Base-by-base conservation (phyloP, 257 asterid genomes). In the Penstemon eatonii region DNA sequence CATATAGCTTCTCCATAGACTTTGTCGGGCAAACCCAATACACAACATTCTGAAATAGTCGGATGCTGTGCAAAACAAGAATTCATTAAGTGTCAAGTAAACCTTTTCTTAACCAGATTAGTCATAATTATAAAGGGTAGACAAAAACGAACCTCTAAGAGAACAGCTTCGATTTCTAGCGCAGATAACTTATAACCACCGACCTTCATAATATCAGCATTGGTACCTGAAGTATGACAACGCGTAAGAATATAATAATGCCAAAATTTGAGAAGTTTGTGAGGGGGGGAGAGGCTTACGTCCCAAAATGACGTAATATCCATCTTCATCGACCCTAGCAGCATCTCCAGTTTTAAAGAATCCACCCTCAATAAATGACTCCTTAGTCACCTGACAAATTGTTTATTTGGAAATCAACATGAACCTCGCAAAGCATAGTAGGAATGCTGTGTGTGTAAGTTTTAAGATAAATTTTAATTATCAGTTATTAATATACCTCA, bases 321-420 rank as follows among this genome's bases (percentile, higher is more conserved):
- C 99, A 71, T 93, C 99, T 79, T 90, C 96, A 56, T 88, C 86
- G 19, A 90, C 72, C 73, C 87, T 84, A 74, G 76, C 96, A 80
- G 97, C 89, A 77, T 93, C 99, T 75, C 99, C 99, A 46, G 99
- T 93, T 84, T 82, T 93, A 82, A 90, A 93, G 90, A 81, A 93
- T 33, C 97, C 99, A 68, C 80, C 96, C 10, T 80, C 86, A 37
- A 81, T 82, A 67, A 93, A 93, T 53, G 97, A 88, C 71, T 87
- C 92, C 79, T 82, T 86, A 55, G 96, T 90, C 59, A 90, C 94
- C 98, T 93, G 78, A 61, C n/a, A 75, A 60, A 45, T 25, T 56
- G 19, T 51, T 19, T 51, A 54, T 59, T 6, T 73, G 13, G 62
- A 70, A 75, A 40, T 60, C 13, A 39, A 25, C 33, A 25, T 25